Conservation (phyloP, 345 rosid species). For the Dovyalis caffra region DNA sequence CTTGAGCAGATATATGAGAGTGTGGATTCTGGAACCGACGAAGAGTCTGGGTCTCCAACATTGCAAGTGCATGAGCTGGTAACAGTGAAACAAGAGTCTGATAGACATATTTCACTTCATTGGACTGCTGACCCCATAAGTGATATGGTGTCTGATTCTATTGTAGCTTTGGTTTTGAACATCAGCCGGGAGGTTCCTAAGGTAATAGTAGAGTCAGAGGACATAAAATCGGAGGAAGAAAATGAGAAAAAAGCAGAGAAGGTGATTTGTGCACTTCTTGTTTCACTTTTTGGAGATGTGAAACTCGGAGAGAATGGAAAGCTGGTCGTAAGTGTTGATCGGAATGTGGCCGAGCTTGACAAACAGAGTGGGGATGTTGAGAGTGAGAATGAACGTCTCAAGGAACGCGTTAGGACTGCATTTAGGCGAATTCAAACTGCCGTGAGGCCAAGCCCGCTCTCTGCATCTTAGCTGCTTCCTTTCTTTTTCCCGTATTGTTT, state of each 20-base stretch:
- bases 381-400: conserved; percentile 80
- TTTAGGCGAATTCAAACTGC: conserved; percentile 67
- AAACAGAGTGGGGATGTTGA: conserved; percentile 87
- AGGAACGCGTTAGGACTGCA: conserved; percentile 70
- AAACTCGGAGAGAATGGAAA: conserved; percentile 76
- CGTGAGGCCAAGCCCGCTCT: conserved; percentile 69
- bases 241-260: conserved; percentile 71
- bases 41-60: conserved; percentile 63
- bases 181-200: conserved; percentile 76
- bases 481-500: too few relatives aligned
- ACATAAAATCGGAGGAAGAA: conserved; percentile 56
- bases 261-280: conserved; percentile 72
- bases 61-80: conserved; percentile 69
- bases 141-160: conserved; percentile 92
- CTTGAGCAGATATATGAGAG: conserved; percentile 82
- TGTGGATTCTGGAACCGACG: conserved; percentile 72
- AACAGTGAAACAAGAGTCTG: conserved; percentile 77
- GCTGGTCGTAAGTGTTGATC: conserved; percentile 69
- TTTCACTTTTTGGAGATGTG: conserved; percentile 90
- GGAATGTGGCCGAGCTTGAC: conserved; percentile 71
- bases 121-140: conserved; percentile 87
- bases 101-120: conserved; percentile 76
- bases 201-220: conserved; percentile 61
- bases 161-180: conserved; percentile 79
- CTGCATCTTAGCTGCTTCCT: conserved; percentile 30